Percentiles rank a stretch among this genome's conserved stretches.
Evolutionary conservation across 352 stramenopile species (phyloP).

Genomic region (Phytophthora rubi): DNA sequence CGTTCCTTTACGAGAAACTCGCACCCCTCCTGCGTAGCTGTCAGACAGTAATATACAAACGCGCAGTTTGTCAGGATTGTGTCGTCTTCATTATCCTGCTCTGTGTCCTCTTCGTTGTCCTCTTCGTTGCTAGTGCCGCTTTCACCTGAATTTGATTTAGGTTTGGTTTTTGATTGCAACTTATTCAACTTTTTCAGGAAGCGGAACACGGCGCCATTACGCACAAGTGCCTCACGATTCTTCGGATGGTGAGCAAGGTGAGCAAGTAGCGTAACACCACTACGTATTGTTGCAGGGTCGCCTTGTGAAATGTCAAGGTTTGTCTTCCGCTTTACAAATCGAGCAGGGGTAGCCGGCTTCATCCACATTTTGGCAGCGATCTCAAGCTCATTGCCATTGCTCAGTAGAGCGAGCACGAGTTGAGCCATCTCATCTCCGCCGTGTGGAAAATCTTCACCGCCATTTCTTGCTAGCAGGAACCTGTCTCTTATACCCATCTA

Average conservation of each 20-base stretch:
- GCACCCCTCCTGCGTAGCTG: conserved; percentile 67
- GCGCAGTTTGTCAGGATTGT: conserved; percentile 73
- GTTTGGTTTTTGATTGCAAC: conserved; percentile 30
- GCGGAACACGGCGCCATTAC: conserved; percentile 60
- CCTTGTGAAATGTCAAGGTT: conserved; percentile 35
- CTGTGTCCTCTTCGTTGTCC: conserved; percentile 22
- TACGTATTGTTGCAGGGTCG: conserved; percentile 44
- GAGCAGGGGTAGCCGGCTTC: conserved; percentile 14
- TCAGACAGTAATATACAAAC: conserved; percentile 74
- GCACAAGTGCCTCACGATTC: conserved; percentile 63
- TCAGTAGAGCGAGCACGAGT: conserved; percentile 49
- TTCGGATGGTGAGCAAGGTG: conserved; percentile 61
- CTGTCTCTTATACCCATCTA: too few relatives aligned
- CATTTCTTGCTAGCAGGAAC: conserved; percentile 54
- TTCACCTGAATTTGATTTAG: neutral
- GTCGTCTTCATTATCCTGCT: conserved; percentile 38
- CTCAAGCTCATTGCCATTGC: conserved; percentile 41
- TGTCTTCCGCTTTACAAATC: conserved; percentile 25
- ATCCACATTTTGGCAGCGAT: conserved; percentile 31
- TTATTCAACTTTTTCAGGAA: conserved; percentile 63
- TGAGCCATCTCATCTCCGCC: conserved; percentile 62
- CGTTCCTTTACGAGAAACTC: conserved; percentile 78
- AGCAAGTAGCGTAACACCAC: conserved; percentile 65
- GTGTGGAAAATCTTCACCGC: conserved; percentile 61
- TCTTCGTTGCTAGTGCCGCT: conserved; percentile 11